Evolutionary conservation across 2,329 filamentous ascomycete genomes (phyloP), one percentile per base, ranked within the genome.

Genomic region (Exophiala lecanii-corni): DNA sequence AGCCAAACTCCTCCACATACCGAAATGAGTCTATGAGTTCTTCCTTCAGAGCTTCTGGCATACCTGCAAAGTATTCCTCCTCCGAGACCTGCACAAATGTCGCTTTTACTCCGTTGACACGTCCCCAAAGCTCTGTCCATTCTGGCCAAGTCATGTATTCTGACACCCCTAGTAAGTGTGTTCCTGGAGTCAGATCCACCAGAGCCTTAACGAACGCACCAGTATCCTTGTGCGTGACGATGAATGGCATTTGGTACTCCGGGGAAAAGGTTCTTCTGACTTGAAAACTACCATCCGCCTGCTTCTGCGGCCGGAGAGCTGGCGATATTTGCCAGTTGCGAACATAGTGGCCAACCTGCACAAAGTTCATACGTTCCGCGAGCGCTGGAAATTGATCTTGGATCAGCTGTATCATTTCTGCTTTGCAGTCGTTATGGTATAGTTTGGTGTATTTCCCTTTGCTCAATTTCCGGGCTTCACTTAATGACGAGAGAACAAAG

Each of bases 381-480:
- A 78, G 55, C 3, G 51, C 54, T 0, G 71, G 69, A 47, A 74
- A 64, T 3, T 55, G 67, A 2, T 62, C 62, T 6, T 59, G 49
- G 3, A 74, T 70, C 31, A 75, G 74, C 9, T 58, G 39, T 0
- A 71, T 71, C 12, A 73, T 56, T 33, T 74, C 72, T 1, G 74
- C 74, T 58, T 78, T 78, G 5, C 66, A 55, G 55, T 77, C 73
- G 41, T 69, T 74, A 53, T 75, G 73, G 50, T 76, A 78, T 41
- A 76, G 48, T 49, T 76, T 67, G n/a, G 56, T 63, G 41, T 67
- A 67, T 28, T 55, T 61, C 0, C 74, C 74, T 1, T 58, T 56
- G 45, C 71, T 77, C 49, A 67, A 71, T 37, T 66, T 68, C 6
- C 48, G 54, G 0, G 70, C 73, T 50, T 75, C 62, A 51, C 72